Conservation (phyloP, 768 basidiomycete genomes). For the Tylopilus felleus region DNA sequence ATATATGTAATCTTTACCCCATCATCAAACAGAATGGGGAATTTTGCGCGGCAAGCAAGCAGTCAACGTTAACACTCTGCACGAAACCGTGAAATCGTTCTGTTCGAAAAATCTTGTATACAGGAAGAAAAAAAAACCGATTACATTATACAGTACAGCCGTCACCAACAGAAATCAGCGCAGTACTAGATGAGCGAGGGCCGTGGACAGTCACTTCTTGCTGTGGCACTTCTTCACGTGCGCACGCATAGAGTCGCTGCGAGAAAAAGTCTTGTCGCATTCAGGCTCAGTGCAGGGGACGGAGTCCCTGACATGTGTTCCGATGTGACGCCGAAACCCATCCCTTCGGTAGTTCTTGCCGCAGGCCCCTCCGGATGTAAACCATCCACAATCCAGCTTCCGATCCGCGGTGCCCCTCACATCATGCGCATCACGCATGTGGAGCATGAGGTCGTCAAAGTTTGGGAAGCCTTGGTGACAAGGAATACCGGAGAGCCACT, state of each 20-base stretch:
- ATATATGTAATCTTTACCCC: too few species aligned
- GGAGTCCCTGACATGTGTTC: not conserved
- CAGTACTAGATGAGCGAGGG: too few species aligned
- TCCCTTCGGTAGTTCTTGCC: not conserved
- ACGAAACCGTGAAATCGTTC: not conserved
- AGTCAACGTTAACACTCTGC: not conserved
- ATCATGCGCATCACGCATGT: not conserved
- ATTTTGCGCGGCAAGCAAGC: not conserved
- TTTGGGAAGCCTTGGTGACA: not conserved
- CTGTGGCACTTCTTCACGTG: slow-evolving; percentile 3
- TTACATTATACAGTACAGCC: not conserved
- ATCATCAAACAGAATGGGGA: too few species aligned
- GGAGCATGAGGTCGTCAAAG: slow-evolving; percentile 6
- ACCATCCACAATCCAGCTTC: slow-evolving; percentile 5
- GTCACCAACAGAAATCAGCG: too few species aligned
- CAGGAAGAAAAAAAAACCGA: not conserved
- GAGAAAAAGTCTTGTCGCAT: slow-evolving; percentile 6
- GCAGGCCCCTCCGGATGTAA: not conserved
- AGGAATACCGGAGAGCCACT: not conserved
- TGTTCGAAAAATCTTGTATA: not conserved
- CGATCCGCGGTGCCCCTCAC: not conserved
- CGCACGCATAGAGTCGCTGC: not conserved
- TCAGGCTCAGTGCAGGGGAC: not conserved
- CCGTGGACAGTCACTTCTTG: not conserved
- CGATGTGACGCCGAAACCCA: slow-evolving; percentile 4